phyloP scores from a whole-genome alignment of 257 asterid species.

The Solanum sejunctum region DNA sequence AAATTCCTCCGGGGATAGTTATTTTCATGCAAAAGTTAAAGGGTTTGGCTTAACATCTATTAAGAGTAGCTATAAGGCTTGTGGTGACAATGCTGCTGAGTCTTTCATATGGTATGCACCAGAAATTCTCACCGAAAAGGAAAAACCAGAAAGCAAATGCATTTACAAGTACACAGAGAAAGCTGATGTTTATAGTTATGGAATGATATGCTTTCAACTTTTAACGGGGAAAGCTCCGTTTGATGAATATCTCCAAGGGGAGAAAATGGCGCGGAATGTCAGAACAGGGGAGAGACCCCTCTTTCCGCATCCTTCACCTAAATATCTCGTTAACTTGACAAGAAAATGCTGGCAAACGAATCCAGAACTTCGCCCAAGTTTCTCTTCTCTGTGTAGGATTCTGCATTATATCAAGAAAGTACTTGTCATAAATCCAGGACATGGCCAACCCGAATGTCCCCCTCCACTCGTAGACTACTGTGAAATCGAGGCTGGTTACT shows the following conservation, averaged over 20 bases:
- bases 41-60: conserved; percentile 45
- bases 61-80: conserved; percentile 16
- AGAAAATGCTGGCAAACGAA: conserved; percentile 78
- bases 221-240: conserved; percentile 73
- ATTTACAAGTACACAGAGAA: conserved; percentile 36
- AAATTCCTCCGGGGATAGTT: conserved; percentile 29
- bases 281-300: conserved; percentile 85
- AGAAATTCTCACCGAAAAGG: conserved; percentile 60
- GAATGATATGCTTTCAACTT: conserved; percentile 79
- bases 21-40: conserved; percentile 44
- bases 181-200: conserved; percentile 80
- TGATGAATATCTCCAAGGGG: conserved; percentile 74
- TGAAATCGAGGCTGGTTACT: conserved; percentile 53
- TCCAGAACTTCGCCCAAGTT: conserved; percentile 51
- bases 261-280: conserved; percentile 53
- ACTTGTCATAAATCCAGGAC: conserved; percentile 63
- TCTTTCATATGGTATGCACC: conserved; percentile 78
- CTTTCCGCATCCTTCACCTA: conserved; percentile 66
- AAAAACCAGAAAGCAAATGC: conserved; percentile 20
- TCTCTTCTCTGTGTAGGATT: conserved; percentile 63
- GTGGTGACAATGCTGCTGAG: conserved; percentile 16
- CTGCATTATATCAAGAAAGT: conserved; percentile 61
- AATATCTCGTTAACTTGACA: conserved; percentile 55
- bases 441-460: conserved; percentile 69
- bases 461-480: conserved; percentile 75